Evolutionary conservation across 805 yeast species (phyloP).

Genomic region (Lachancea quebecensis): DNA sequence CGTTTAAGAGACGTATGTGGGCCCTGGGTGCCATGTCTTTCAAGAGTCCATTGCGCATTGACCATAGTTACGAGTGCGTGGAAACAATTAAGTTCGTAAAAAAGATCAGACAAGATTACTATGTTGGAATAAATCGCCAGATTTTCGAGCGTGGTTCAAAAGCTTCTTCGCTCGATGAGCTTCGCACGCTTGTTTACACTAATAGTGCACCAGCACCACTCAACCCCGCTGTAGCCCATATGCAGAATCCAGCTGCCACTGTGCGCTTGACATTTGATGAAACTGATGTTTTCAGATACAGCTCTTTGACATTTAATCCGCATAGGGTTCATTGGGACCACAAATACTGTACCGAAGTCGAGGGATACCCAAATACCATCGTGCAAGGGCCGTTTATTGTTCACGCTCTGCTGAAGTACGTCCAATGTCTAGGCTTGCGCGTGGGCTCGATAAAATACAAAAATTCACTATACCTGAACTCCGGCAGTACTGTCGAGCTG

Average conservation of each 20-base stretch:
- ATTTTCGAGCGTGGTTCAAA: conserved; percentile 29
- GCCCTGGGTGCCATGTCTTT: conserved; percentile 56
- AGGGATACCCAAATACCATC: conserved; percentile 53
- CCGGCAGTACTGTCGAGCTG: conserved; percentile 26
- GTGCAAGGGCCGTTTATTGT: conserved; percentile 81
- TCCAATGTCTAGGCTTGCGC: conserved; percentile 20
- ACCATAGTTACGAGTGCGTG: conserved; percentile 38
- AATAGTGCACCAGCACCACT: conserved; percentile 26
- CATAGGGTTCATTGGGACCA: conserved; percentile 77
- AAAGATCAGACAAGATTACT: conserved; percentile 32
- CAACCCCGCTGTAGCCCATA: neutral
- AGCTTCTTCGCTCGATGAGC: conserved; percentile 40
- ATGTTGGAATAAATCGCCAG: conserved; percentile 51
- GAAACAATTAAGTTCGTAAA: conserved; percentile 46
- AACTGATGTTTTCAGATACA: conserved; percentile 47
- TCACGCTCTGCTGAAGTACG: conserved; percentile 52
- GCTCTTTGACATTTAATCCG: conserved; percentile 73
- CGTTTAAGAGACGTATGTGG: conserved; percentile 69
- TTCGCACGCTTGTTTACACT: conserved; percentile 57
- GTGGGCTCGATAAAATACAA: conserved; percentile 36
- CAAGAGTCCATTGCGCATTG: conserved; percentile 32
- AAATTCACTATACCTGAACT: conserved; percentile 39
- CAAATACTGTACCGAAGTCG: conserved; percentile 44
- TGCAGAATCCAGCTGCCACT: conserved; percentile 14
- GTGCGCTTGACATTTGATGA: conserved; percentile 30